These are phyloP conservation scores for Plicaturopsis crispa DNA, from an alignment of 768 basidiomycete species.

Conservation along the genomic window DNA sequence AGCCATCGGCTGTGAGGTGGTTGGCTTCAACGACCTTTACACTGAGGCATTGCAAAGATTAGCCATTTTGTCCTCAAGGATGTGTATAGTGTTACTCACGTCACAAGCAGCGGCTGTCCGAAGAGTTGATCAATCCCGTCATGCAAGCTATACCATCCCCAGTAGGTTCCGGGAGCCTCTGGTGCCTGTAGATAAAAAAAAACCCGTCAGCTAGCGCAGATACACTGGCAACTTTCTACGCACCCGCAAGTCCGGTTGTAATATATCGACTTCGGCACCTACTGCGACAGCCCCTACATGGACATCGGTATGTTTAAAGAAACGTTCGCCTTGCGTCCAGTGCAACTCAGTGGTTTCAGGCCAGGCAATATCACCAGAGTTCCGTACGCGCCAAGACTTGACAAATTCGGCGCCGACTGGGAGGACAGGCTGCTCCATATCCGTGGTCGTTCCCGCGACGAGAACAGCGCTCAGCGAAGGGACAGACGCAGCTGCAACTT, in stretches of 20 bases:
- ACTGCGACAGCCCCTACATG: constrained; percentile 49
- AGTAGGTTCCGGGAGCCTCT: constrained; percentile 62
- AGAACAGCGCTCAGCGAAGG: too few relatives aligned
- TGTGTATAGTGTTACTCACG: constrained; percentile 45
- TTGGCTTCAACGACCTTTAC: constrained; percentile 58
- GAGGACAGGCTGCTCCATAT: constrained; percentile 36
- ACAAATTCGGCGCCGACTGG: constrained; percentile 83
- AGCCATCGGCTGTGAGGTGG: constrained; percentile 16
- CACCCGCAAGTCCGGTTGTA: constrained; percentile 71
- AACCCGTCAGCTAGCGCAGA: neutral
- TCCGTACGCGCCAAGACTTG: constrained; percentile 74
- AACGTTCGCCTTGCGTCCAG: constrained; percentile 64
- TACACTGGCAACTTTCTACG: constrained; percentile 7
- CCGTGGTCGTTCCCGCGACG: too few relatives aligned
- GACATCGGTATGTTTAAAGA: constrained; percentile 31
- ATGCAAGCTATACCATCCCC: constrained; percentile 69
- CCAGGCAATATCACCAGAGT: constrained; percentile 59
- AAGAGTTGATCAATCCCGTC: constrained; percentile 55
- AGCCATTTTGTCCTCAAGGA: neutral
- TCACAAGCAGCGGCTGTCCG: constrained; percentile 71
- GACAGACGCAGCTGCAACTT: too few relatives aligned
- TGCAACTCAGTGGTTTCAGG: constrained; percentile 59
- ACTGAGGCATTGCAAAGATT: constrained; percentile 24
- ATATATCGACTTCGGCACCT: constrained; percentile 55
- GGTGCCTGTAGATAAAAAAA: constrained; percentile 45